Percentiles rank a stretch among this genome's conserved stretches.
These are phyloP conservation scores for Arachis stenosperma DNA, from an alignment of 306 rosid genomes.

Conservation along the genomic window DNA sequence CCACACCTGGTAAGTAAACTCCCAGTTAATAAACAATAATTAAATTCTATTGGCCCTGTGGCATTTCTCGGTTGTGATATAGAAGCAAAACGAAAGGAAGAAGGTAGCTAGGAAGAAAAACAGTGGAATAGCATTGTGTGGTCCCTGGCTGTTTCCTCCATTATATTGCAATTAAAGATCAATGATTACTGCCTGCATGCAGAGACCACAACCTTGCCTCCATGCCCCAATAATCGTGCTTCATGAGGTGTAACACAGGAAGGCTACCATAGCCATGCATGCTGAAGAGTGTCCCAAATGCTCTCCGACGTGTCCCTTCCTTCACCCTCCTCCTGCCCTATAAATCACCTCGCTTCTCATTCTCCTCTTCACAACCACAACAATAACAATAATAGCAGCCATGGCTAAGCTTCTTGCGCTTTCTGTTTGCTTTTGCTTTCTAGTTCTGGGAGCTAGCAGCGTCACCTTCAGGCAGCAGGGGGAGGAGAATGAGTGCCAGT, in stretches of 20 bases:
- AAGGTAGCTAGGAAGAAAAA: too few relatives aligned
- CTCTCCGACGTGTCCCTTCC: slow-evolving; percentile 47
- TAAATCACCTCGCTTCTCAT: slow-evolving; percentile 31
- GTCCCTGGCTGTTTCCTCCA: too few relatives aligned
- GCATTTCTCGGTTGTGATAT: too few relatives aligned
- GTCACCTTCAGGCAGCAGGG: slow-evolving; percentile 27
- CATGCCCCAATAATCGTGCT: background rate
- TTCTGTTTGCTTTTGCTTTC: slow-evolving; percentile 40
- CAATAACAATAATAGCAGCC: too few relatives aligned
- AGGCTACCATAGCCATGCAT: slow-evolving; percentile 46
- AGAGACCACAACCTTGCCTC: too few relatives aligned
- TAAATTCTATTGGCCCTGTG: too few relatives aligned
- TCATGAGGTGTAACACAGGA: slow-evolving; percentile 47
- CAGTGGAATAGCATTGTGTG: too few relatives aligned
- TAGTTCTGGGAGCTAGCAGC: slow-evolving; percentile 29
- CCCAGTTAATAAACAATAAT: too few relatives aligned
- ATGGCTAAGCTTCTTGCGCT: slow-evolving; percentile 63
- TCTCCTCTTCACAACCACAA: slow-evolving; percentile 40
- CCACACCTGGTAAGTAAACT: too few relatives aligned
- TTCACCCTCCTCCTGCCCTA: background rate
- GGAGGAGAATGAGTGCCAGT: slow-evolving; percentile 36
- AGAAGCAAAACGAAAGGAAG: too few relatives aligned
- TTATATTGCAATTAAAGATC: too few relatives aligned
- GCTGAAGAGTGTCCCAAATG: slow-evolving; percentile 51
- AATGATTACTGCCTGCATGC: too few relatives aligned